Percentiles rank a stretch among this genome's conserved stretches.
These are phyloP conservation scores for Macrotyloma uniflorum DNA, from an alignment of 306 rosid genomes.

Conservation along the genomic window DNA sequence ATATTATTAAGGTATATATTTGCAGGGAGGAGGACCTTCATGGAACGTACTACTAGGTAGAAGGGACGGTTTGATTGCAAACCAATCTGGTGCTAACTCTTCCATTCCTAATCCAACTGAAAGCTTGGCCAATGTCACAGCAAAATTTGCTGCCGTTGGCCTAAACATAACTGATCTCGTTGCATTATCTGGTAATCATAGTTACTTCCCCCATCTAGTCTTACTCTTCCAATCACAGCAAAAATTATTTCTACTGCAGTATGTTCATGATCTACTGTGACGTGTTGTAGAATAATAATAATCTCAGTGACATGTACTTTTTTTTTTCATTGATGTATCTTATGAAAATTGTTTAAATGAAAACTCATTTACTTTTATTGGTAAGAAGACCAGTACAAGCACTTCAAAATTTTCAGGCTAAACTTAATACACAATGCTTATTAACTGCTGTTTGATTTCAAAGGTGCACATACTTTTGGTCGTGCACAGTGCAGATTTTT, in stretches of 20 bases:
- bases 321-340: too few species aligned
- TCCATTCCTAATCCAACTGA: slow-evolving; percentile 67
- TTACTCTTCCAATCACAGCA: too few species aligned
- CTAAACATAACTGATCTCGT: slow-evolving; percentile 69
- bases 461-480: slow-evolving; percentile 86
- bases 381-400: too few species aligned
- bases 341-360: too few species aligned
- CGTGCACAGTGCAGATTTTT: slow-evolving; percentile 67
- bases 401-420: too few species aligned
- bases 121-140: slow-evolving; percentile 53
- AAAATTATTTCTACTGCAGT: too few species aligned
- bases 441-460: neutral
- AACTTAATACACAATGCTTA: neutral
- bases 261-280: too few species aligned
- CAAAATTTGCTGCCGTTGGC: slow-evolving; percentile 69
- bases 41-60: slow-evolving; percentile 77
- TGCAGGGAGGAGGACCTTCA: slow-evolving; percentile 71
- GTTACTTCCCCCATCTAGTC: too few species aligned
- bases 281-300: too few species aligned
- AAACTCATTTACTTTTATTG: too few species aligned
- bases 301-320: too few species aligned
- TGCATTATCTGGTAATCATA: slow-evolving; percentile 64
- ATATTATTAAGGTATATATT: neutral
- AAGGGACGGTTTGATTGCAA: slow-evolving; percentile 68
- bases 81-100: slow-evolving; percentile 62